A percentile compares a stretch with the other conserved stretches of the same genome.
These are phyloP conservation scores for Goffeauzyma gilvescens DNA, from an alignment of 768 basidiomycete genomes.

Conservation along the genomic window DNA sequence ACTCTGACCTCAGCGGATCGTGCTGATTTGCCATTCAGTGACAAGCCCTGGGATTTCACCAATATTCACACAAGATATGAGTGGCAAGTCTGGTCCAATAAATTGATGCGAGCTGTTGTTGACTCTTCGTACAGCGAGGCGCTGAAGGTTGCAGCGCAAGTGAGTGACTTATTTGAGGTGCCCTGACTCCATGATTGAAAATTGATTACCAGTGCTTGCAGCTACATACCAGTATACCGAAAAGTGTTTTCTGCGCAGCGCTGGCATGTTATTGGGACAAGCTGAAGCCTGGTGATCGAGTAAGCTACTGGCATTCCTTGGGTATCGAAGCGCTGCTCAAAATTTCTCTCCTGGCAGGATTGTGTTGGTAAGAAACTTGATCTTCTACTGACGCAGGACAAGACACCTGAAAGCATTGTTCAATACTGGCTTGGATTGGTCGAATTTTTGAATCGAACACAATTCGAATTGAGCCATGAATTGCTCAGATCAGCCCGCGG, in stretches of 20 bases:
- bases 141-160: slow-evolving; percentile 1
- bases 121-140: slow-evolving; percentile 6
- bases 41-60: neutral
- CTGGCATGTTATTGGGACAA: too few species aligned
- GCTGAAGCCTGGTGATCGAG: too few species aligned
- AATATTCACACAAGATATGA: neutral
- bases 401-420: neutral
- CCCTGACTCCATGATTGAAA: neutral
- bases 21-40: neutral
- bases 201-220: too few species aligned
- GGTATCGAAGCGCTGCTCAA: too few species aligned
- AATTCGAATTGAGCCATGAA: neutral
- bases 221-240: too few species aligned
- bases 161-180: neutral
- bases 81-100: slow-evolving; percentile 4
- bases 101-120: slow-evolving; percentile 1
- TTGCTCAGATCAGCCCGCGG: neutral
- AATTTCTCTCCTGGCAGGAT: too few species aligned
- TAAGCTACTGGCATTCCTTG: too few species aligned
- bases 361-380: too few species aligned
- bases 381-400: too few species aligned
- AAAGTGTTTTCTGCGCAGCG: too few species aligned
- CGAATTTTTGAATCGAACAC: slow-evolving; percentile 1
- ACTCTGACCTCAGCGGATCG: slow-evolving; percentile 2
- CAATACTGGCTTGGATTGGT: neutral